Evolutionary conservation across 805 yeast genomes (phyloP).

Genomic region (Kuraishia molischiana): DNA sequence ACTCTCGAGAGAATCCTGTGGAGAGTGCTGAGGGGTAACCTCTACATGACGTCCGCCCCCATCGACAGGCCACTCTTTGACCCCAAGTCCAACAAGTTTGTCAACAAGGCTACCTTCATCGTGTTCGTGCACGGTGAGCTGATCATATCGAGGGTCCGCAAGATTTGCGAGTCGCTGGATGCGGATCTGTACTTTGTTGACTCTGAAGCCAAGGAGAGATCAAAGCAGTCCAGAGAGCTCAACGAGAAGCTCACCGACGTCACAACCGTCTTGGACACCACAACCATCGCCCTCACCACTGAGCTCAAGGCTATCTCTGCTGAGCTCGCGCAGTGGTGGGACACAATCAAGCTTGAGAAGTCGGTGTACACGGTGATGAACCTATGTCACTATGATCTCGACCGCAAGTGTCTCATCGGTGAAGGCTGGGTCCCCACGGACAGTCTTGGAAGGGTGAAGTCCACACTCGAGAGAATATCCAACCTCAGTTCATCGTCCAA

Average conservation of each 20-base stretch:
- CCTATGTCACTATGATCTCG: slow-evolving; percentile 57
- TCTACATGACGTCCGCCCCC: slow-evolving; percentile 67
- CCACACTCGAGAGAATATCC: slow-evolving; percentile 30
- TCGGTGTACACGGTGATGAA: slow-evolving; percentile 51
- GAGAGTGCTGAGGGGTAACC: slow-evolving; percentile 90
- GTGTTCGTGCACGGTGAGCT: slow-evolving; percentile 87
- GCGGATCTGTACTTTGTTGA: slow-evolving; percentile 66
- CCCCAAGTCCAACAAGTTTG: slow-evolving; percentile 39
- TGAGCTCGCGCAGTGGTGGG: slow-evolving; percentile 55
- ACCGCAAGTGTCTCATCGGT: slow-evolving; percentile 56
- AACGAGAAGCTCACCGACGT: slow-evolving; percentile 43
- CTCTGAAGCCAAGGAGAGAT: slow-evolving; percentile 25
- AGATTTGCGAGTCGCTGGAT: slow-evolving; percentile 84
- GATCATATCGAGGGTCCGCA: slow-evolving; percentile 61
- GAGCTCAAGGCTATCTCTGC: slow-evolving; percentile 57
- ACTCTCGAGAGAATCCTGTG: slow-evolving; percentile 77
- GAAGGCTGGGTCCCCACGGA: slow-evolving; percentile 68
- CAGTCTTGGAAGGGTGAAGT: slow-evolving; percentile 37
- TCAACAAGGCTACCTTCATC: slow-evolving; percentile 75
- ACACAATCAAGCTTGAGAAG: slow-evolving; percentile 41
- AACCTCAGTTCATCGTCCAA: neutral
- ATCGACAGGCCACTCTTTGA: slow-evolving; percentile 64
- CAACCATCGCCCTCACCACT: slow-evolving; percentile 46
- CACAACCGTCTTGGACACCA: slow-evolving; percentile 35
- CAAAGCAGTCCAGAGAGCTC: slow-evolving; percentile 28